A percentile compares a stretch with the other conserved stretches of the same genome.
phyloP scores from a whole-genome alignment of 1,284 basidiomycete genomes.

The Afroboletus lepidellus region DNA sequence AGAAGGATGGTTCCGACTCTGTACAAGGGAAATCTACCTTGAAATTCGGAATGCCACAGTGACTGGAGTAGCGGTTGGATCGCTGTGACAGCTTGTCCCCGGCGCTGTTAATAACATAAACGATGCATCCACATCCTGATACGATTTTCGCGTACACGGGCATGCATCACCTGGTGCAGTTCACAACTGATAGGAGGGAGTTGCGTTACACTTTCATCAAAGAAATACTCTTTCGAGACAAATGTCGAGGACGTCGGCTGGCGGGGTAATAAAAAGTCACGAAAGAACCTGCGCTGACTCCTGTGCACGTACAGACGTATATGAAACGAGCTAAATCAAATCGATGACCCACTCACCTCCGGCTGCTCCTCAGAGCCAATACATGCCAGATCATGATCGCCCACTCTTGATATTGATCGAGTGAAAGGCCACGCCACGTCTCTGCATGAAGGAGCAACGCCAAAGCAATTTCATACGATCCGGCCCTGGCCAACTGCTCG shows the following conservation, averaged over 20 bases:
- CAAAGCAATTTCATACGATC: conserved; percentile 60
- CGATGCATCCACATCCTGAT: background rate
- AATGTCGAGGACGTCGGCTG: conserved; percentile 51
- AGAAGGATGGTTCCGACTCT: conserved; percentile 65
- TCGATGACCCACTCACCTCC: conserved; percentile 49
- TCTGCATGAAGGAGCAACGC: conserved; percentile 63
- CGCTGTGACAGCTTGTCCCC: conserved; percentile 57
- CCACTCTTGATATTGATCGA: conserved; percentile 68
- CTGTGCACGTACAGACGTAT: conserved; percentile 29
- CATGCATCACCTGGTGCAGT: conserved; percentile 60
- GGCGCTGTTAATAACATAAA: conserved; percentile 35
- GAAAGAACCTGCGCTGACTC: conserved; percentile 62
- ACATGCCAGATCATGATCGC: conserved; percentile 74
- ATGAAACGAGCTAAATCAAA: conserved; percentile 12
- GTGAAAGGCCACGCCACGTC: conserved; percentile 64
- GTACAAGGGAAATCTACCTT: conserved; percentile 64
- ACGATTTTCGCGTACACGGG: conserved; percentile 46
- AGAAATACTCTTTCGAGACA: conserved; percentile 52
- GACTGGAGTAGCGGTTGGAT: conserved; percentile 67
- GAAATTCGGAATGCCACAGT: conserved; percentile 78
- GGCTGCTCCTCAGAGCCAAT: conserved; percentile 61
- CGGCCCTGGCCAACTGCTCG: conserved; percentile 64
- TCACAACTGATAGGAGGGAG: conserved; percentile 58
- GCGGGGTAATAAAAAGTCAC: conserved; percentile 60
- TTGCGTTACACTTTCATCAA: conserved; percentile 31